Conservation (phyloP, 2,329 filamentous ascomycete species). For the Mariannaea sp. region DNA sequence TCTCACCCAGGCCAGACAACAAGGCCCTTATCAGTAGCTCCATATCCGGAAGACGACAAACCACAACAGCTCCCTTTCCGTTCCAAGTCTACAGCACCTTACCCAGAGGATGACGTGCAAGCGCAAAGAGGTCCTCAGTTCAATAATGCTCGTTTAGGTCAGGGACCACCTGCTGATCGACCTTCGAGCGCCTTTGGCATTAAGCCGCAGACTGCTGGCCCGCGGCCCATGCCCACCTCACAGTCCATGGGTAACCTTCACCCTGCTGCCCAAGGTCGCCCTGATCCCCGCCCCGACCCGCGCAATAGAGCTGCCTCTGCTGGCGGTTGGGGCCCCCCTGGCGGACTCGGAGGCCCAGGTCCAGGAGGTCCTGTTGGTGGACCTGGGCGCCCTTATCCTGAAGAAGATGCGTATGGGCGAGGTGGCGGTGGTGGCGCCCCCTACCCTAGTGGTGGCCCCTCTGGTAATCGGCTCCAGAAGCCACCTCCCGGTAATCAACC, state of each 20-base stretch:
- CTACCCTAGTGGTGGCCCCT: conserved; percentile 39
- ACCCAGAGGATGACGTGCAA: conserved; percentile 65
- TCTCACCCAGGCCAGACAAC: conserved; percentile 33
- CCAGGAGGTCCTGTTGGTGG: conserved; percentile 10
- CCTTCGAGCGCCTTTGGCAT: conserved; percentile 60
- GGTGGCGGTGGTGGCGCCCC: conserved; percentile 28
- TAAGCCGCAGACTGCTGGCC: conserved; percentile 48
- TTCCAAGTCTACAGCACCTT: conserved; percentile 62
- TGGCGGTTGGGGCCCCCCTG: conserved; percentile 10
- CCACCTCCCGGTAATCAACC: conserved; percentile 1
- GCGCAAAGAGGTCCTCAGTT: conserved; percentile 45
- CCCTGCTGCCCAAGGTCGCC: conserved; percentile 38
- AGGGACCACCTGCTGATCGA: conserved; percentile 54
- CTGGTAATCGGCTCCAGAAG: conserved; percentile 41
- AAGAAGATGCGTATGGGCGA: conserved; percentile 34
- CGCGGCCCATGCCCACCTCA: conserved; percentile 47
- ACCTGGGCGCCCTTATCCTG: conserved; percentile 32
- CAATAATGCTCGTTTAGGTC: conserved; percentile 55
- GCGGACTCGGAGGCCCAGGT: conserved; percentile 52
- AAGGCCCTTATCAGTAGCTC: conserved; percentile 62
- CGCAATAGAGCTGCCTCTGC: conserved; percentile 44
- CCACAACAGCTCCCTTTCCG: conserved; percentile 51
- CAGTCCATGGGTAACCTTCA: conserved; percentile 55
- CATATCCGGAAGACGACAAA: conserved; percentile 72
- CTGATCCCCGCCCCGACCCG: conserved; percentile 37